These are phyloP conservation scores for Balamuthia mandrillaris DNA, from an alignment of 208 protist genomes.

Conservation along the genomic window DNA sequence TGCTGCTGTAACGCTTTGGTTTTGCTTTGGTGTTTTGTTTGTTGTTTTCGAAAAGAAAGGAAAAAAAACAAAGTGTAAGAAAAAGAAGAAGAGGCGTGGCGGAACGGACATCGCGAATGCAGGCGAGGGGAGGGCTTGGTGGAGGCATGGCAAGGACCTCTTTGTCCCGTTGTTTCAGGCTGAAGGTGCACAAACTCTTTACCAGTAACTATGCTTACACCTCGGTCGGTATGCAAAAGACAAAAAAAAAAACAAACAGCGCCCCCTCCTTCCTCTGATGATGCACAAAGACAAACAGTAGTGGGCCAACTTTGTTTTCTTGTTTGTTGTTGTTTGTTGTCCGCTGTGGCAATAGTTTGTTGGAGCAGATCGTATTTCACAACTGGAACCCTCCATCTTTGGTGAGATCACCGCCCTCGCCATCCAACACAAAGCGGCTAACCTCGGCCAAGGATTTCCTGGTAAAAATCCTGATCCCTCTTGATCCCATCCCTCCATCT, in stretches of 20 bases:
- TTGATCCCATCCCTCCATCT: neutral
- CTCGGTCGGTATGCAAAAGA: neutral
- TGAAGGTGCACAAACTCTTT: too few relatives aligned
- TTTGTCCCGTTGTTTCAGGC: too few relatives aligned
- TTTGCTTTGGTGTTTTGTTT: too few relatives aligned
- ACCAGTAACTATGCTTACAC: neutral
- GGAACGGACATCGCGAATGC: too few relatives aligned
- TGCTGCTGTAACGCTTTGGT: too few relatives aligned
- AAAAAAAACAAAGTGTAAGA: too few relatives aligned
- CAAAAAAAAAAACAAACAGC: neutral
- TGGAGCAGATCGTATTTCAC: neutral
- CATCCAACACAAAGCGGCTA: conserved; percentile 58
- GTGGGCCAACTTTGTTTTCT: neutral
- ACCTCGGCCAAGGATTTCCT: conserved; percentile 88
- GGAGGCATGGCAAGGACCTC: too few relatives aligned
- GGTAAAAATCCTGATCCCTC: neutral
- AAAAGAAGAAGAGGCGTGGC: too few relatives aligned
- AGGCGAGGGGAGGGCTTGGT: too few relatives aligned
- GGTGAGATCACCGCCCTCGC: neutral
- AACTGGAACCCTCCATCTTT: too few relatives aligned
- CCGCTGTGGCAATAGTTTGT: neutral
- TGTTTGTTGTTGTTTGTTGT: neutral
- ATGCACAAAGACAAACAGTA: conserved; percentile 10
- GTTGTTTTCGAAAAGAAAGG: too few relatives aligned
- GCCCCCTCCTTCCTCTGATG: neutral